A percentile compares a stretch with the other conserved stretches of the same genome.
Conservation (phyloP, 2,329 filamentous ascomycete species). For the Talaromyces sp. region DNA sequence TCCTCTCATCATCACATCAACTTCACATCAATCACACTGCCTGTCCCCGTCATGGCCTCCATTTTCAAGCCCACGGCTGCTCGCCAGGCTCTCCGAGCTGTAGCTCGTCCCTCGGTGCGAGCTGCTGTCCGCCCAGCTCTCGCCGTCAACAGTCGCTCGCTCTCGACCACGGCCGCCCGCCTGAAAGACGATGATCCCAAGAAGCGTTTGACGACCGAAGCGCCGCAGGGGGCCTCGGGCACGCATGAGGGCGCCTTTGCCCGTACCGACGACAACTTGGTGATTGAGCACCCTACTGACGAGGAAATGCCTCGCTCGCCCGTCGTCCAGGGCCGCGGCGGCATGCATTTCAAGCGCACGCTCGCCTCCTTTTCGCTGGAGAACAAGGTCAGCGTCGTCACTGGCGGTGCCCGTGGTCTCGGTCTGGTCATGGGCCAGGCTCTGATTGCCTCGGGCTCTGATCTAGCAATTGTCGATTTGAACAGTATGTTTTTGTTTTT, state of each 20-base stretch:
- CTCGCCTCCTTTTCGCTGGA: conserved; percentile 83
- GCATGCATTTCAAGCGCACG: conserved; percentile 78
- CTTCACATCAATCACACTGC: not conserved
- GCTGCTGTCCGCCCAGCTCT: conserved; percentile 13
- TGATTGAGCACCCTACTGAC: conserved; percentile 73
- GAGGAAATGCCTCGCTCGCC: conserved; percentile 65
- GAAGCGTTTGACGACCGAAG: conserved; percentile 25
- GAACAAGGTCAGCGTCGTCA: conserved; percentile 77
- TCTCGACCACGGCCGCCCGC: conserved; percentile 27
- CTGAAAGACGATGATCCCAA: conserved; percentile 17
- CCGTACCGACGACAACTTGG: conserved; percentile 73
- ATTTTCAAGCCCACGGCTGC: conserved; percentile 27
- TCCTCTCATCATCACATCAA: not conserved
- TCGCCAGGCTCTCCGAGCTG: conserved; percentile 23
- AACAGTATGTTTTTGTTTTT: conserved; percentile 62
- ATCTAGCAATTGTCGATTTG: conserved; percentile 88
- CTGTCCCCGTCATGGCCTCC: conserved; percentile 8
- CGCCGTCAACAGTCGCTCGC: conserved; percentile 19
- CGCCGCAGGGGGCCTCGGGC: conserved; percentile 25
- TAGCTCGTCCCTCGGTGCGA: conserved; percentile 17
- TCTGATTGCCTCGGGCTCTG: conserved; percentile 79
- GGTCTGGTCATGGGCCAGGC: conserved; percentile 92
- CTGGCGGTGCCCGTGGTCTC: conserved; percentile 82
- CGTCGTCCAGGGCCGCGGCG: conserved; percentile 71
- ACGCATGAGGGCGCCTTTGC: conserved; percentile 65